phyloP scores from a whole-genome alignment of 129 eudicot species.

The Logfia minima region DNA sequence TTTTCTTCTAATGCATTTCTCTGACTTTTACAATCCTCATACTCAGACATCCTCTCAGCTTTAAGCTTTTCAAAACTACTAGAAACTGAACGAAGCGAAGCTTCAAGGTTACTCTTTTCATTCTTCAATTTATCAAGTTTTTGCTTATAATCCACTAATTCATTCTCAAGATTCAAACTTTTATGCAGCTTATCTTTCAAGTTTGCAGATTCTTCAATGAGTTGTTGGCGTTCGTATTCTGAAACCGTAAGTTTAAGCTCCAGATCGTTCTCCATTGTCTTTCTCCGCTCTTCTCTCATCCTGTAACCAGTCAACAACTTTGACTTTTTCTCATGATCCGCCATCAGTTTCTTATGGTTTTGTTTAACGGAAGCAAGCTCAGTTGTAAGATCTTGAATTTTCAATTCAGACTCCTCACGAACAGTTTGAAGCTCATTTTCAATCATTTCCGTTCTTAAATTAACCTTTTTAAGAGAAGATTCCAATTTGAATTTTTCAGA shows the following conservation, averaged over 20 bases:
- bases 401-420: conserved; percentile 41
- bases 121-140: conserved; percentile 40
- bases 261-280: conserved; percentile 59
- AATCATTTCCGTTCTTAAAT: conserved; percentile 30
- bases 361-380: conserved; percentile 45
- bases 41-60: conserved; percentile 56
- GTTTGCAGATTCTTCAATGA: conserved; percentile 48
- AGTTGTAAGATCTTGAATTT: conserved; percentile 38
- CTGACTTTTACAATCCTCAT: conserved; percentile 51
- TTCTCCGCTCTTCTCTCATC: conserved; percentile 59
- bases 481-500: conserved; percentile 46
- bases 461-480: conserved; percentile 43
- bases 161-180: conserved; percentile 50
- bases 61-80: conserved; percentile 48
- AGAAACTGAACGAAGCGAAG: conserved; percentile 37
- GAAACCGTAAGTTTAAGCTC: conserved; percentile 74
- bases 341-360: conserved; percentile 38
- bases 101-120: conserved; percentile 59
- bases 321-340: conserved; percentile 48
- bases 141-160: conserved; percentile 41
- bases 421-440: conserved; percentile 46
- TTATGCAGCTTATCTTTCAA: conserved; percentile 56
- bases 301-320: conserved; percentile 50
- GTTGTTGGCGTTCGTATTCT: conserved; percentile 66
- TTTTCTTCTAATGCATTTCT: conserved; percentile 51